Evolutionary conservation across 257 asterid genomes (phyloP), one percentile per base, ranked within the genome.

Genomic region (Nemophila menziesii): DNA sequence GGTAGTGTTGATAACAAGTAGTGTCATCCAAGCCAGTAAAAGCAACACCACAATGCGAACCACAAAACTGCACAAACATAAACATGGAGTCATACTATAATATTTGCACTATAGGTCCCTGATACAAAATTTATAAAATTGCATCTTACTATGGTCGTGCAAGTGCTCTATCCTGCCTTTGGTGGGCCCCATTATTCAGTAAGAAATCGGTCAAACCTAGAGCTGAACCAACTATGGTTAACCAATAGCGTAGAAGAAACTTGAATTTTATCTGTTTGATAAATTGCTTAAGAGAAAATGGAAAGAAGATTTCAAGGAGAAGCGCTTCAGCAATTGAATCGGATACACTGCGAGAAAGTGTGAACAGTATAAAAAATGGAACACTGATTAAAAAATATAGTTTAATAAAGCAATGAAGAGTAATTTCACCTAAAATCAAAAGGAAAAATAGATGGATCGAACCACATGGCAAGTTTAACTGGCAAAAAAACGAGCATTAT

Each of bases 261-360:
- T 85, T 89, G 55, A 89, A 78, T 29, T 94, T 85, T 46, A 78
- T 82, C 50, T 96, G 80, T 72, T 78, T 60, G 63, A 84, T 89
- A 58, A 89, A 89, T 63, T 89, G 98, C 72, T 89, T 92, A 15
- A 89, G 77, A 16, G 98, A 95, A 63, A 89, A 89, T 16, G 98
- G 98, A 48, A 89, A 79, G 75, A 95, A 89, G 72, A 89, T 89
- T 80, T 89, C 95, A 58, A 89, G 81, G 52, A 89, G 94, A n/a
- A n/a, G n/a, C n/a, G n/a, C n/a, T 62, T 89, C 98, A 54, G 98
- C 84, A 56, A 89, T 84, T 37, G 98, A 96, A 47, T 89, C 98
- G 5, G 96, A 89, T 16, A 89, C 87, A 29, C 36, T 29, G 36
- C 36, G 9, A 29, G 36, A n/a, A n/a, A n/a, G n/a, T n/a, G n/a